Percentiles rank a stretch among this genome's conserved stretches.
These are phyloP conservation scores for Cytospora piceicola DNA, from an alignment of 2,329 filamentous ascomycete species.

Conservation along the genomic window DNA sequence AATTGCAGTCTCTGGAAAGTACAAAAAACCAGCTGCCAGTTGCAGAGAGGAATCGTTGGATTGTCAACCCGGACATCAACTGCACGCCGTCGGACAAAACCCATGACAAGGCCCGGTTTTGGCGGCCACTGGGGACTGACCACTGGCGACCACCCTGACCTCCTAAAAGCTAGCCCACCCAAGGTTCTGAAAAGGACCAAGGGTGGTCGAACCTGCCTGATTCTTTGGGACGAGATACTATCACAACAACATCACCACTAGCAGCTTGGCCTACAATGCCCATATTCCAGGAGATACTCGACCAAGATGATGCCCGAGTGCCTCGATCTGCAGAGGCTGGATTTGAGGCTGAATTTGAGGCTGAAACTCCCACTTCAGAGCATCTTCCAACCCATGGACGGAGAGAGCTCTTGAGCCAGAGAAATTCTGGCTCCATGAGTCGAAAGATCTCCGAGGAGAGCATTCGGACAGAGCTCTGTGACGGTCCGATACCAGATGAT, in stretches of 20 bases:
- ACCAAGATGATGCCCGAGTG: slow-evolving; percentile 23
- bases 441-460: slow-evolving; percentile 61
- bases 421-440: slow-evolving; percentile 28
- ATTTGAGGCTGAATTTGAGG: background rate
- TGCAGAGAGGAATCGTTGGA: slow-evolving; percentile 14
- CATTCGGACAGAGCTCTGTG: slow-evolving; percentile 63
- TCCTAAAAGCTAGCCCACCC: slow-evolving; percentile 22
- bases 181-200: slow-evolving; percentile 30
- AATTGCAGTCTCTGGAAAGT: slow-evolving; percentile 5
- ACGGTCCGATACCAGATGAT: slow-evolving; percentile 56
- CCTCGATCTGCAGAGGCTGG: background rate
- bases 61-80: slow-evolving; percentile 11
- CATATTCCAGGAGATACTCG: slow-evolving; percentile 27
- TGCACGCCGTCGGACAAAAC: slow-evolving; percentile 10
- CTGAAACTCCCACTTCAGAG: slow-evolving; percentile 11
- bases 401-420: background rate
- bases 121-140: slow-evolving; percentile 5
- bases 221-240: background rate
- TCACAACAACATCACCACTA: background rate
- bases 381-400: slow-evolving; percentile 11
- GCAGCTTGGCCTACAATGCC: slow-evolving; percentile 25
- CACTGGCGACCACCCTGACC: background rate
- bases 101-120: slow-evolving; percentile 25
- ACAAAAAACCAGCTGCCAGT: slow-evolving; percentile 6
- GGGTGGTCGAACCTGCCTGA: slow-evolving; percentile 21